Conservation (phyloP, 2,329 filamentous ascomycete species). For the Aspergillus sp. region DNA sequence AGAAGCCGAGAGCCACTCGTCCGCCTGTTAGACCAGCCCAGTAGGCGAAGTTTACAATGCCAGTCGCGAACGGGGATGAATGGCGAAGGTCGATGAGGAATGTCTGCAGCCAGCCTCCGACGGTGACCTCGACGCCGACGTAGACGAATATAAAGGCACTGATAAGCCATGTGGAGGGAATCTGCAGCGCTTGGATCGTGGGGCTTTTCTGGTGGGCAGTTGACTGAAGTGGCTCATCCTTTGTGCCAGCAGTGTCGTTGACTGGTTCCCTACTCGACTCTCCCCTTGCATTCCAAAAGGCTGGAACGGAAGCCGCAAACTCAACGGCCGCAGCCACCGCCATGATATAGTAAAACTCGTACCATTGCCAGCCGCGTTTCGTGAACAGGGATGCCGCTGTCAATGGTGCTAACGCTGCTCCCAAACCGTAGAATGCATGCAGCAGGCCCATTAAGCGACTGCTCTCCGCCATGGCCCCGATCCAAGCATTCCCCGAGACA, state of each 20-base stretch:
- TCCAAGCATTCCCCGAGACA: constrained; percentile 51
- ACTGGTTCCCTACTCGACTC: background rate
- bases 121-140: constrained; percentile 58
- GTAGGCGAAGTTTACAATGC: constrained; percentile 64
- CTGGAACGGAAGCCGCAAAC: constrained; percentile 37
- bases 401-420: constrained; percentile 59
- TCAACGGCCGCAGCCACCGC: constrained; percentile 45
- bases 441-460: constrained; percentile 66
- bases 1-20: constrained; percentile 60
- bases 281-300: constrained; percentile 12
- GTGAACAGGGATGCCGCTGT: constrained; percentile 66
- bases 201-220: background rate
- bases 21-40: constrained; percentile 73
- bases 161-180: constrained; percentile 56
- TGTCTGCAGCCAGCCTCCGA: constrained; percentile 66
- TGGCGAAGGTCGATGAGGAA: constrained; percentile 66
- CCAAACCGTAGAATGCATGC: constrained; percentile 62
- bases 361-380: constrained; percentile 56
- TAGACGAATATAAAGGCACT: constrained; percentile 63
- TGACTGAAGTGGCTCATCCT: constrained; percentile 10
- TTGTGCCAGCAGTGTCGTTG: background rate
- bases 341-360: constrained; percentile 68
- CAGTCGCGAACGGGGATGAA: constrained; percentile 57
- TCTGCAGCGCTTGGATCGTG: constrained; percentile 11
- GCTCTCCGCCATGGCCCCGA: constrained; percentile 63